A percentile compares a stretch with the other conserved stretches of the same genome.
phyloP scores from a whole-genome alignment of 129 eudicot species.

The Lonicera japonica region DNA sequence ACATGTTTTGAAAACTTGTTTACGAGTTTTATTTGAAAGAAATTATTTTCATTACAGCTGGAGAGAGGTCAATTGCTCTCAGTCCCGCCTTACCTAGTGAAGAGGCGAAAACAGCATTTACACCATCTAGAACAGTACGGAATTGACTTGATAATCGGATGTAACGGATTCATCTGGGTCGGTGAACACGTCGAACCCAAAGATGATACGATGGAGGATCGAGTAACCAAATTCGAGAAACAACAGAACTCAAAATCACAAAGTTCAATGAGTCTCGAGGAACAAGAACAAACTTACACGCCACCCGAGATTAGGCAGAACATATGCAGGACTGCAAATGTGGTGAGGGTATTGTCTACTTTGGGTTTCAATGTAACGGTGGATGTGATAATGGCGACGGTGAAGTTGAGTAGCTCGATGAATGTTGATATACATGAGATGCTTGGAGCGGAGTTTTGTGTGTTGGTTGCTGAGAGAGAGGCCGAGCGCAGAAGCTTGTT shows the following conservation, averaged over 20 bases:
- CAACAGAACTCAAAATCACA: conserved; percentile 19
- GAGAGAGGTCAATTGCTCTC: conserved; percentile 78
- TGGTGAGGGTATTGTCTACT: conserved; percentile 58
- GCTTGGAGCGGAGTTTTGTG: conserved; percentile 93
- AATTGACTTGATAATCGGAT: conserved; percentile 73
- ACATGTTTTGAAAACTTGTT: too few species aligned
- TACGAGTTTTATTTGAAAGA: neutral
- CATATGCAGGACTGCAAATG: conserved; percentile 83
- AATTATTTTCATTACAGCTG: conserved; percentile 39
- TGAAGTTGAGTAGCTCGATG: conserved; percentile 40
- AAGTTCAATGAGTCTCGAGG: conserved; percentile 17
- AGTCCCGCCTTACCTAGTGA: conserved; percentile 70
- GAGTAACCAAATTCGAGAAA: conserved; percentile 31
- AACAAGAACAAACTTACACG: conserved; percentile 47
- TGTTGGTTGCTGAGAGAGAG: conserved; percentile 80
- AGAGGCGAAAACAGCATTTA: conserved; percentile 81
- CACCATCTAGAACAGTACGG: conserved; percentile 61
- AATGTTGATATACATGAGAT: conserved; percentile 66
- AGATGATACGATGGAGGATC: conserved; percentile 64
- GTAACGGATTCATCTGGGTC: conserved; percentile 90
- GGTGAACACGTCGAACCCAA: conserved; percentile 73
- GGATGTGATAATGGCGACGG: conserved; percentile 53
- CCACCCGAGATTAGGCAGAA: conserved; percentile 52
- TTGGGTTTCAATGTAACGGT: conserved; percentile 65
- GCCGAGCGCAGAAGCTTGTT: conserved; percentile 54